These are phyloP conservation scores for Boehmeria nivea DNA, from an alignment of 306 rosid genomes.

Conservation along the genomic window DNA sequence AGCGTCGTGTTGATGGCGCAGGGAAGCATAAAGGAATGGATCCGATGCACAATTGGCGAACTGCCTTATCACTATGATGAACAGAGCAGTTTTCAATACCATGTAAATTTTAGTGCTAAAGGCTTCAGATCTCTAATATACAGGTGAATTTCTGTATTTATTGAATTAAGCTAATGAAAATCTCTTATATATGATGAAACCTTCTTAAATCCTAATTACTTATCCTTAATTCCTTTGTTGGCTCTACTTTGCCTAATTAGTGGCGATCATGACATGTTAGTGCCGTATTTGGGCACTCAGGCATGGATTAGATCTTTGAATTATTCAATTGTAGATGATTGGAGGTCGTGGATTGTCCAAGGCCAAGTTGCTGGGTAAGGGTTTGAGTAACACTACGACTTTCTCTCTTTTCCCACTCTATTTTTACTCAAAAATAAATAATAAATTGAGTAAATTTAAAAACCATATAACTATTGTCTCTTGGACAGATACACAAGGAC, in stretches of 20 bases:
- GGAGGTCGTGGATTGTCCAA: slow-evolving; percentile 58
- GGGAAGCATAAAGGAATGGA: slow-evolving; percentile 59
- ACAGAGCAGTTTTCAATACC: slow-evolving; percentile 26
- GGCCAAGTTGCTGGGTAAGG: slow-evolving; percentile 63
- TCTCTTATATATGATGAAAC: too few species aligned
- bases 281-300: slow-evolving; percentile 48
- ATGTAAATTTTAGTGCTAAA: slow-evolving; percentile 43
- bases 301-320: slow-evolving; percentile 65
- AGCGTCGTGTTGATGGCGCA: too few species aligned
- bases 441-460: too few species aligned
- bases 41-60: slow-evolving; percentile 22
- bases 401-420: background rate
- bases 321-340: slow-evolving; percentile 56
- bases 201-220: too few species aligned
- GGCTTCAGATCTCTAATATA: slow-evolving; percentile 54
- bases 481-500: slow-evolving; percentile 48
- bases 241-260: slow-evolving; percentile 16
- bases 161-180: too few species aligned
- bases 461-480: too few species aligned
- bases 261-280: slow-evolving; percentile 49
- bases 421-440: too few species aligned
- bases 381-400: background rate
- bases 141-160: slow-evolving; percentile 27
- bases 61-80: background rate
- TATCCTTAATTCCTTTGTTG: background rate